Conservation (phyloP, 306 rosid species). For the Rubus idaeus region DNA sequence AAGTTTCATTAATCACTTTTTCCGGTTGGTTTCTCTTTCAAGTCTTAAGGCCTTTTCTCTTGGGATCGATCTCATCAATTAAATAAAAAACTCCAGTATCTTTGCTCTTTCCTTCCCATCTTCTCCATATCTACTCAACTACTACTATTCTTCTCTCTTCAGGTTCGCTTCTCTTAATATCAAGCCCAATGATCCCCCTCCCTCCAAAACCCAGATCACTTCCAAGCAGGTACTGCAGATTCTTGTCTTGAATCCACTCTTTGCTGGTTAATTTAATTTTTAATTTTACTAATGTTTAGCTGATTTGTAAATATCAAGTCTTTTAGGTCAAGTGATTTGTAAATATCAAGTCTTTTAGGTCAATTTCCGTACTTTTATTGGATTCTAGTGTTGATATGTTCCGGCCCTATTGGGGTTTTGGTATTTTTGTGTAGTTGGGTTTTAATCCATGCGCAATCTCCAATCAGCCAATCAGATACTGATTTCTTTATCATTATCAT, state of each 20-base stretch:
- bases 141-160: constrained; percentile 22
- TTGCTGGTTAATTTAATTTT: constrained; percentile 19
- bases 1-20: too few relatives aligned
- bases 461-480: background rate
- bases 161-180: constrained; percentile 10
- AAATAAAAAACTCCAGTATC: constrained; percentile 35
- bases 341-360: constrained; percentile 17
- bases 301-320: constrained; percentile 33
- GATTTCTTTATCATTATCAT: background rate
- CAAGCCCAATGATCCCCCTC: constrained; percentile 36
- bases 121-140: constrained; percentile 1
- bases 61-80: constrained; percentile 49
- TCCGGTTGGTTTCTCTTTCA: too few relatives aligned
- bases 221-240: constrained; percentile 41
- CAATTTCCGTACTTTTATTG: constrained; percentile 1
- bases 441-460: constrained; percentile 8
- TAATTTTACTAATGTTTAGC: constrained; percentile 15
- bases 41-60: background rate
- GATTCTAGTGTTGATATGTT: constrained; percentile 11
- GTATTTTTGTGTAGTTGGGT: constrained; percentile 9
- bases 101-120: constrained; percentile 27
- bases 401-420: constrained; percentile 24
- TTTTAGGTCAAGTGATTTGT: background rate
- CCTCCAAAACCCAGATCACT: constrained; percentile 31
- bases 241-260: constrained; percentile 8